A percentile compares a stretch with the other conserved stretches of the same genome.
These are phyloP conservation scores for Sporopachydermia cereana DNA, from an alignment of 1,139 yeast genomes.

Conservation along the genomic window DNA sequence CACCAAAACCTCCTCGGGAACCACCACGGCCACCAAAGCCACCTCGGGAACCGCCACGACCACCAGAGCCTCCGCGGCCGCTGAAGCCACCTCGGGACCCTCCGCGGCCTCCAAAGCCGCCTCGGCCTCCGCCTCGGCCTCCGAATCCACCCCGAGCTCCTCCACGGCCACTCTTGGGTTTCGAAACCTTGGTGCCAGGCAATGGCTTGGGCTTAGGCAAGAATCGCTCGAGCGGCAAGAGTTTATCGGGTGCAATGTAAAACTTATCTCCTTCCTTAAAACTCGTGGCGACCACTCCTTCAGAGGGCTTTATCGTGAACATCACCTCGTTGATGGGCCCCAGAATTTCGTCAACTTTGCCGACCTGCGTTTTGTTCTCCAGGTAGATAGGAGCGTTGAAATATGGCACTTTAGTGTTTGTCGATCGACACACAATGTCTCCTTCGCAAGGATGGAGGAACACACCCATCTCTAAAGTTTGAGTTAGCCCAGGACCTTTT, in stretches of 20 bases:
- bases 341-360: constrained; percentile 95
- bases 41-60: constrained; percentile 27
- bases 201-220: constrained; percentile 77
- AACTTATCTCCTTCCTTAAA: constrained; percentile 95
- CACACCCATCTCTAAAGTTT: constrained; percentile 93
- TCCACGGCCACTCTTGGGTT: constrained; percentile 49
- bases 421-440: constrained; percentile 92
- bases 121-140: constrained; percentile 33
- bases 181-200: constrained; percentile 69
- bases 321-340: constrained; percentile 96
- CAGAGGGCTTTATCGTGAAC: constrained; percentile 91
- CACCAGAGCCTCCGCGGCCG: constrained; percentile 22
- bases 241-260: constrained; percentile 88
- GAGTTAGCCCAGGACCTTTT: too few relatives aligned
- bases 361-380: constrained; percentile 86
- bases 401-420: constrained; percentile 89
- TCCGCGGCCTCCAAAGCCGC: constrained; percentile 36
- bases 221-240: constrained; percentile 91
- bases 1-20: constrained; percentile 39
- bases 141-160: constrained; percentile 36
- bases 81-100: constrained; percentile 34
- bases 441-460: constrained; percentile 93
- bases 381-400: constrained; percentile 97
- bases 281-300: constrained; percentile 89
- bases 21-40: constrained; percentile 32